Percentiles rank a stretch among this genome's conserved stretches.
Evolutionary conservation across 257 asterid genomes (phyloP).

Genomic region (Jacaranda copaia): DNA sequence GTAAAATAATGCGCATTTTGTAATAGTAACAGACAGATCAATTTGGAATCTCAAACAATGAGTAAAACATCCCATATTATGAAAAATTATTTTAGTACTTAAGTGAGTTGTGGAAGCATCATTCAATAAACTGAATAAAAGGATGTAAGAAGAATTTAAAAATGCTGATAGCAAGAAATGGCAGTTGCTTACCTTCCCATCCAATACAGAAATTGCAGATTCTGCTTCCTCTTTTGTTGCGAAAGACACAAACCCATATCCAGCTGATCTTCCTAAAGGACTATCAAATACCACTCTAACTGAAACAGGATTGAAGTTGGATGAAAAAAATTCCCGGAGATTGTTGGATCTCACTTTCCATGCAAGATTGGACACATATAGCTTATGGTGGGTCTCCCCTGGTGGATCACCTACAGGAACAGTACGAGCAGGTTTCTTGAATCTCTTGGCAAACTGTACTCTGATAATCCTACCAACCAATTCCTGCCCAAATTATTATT

Average conservation of each 20-base stretch:
- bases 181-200: conserved; percentile 66
- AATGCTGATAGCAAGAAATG: conserved; percentile 16
- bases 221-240: conserved; percentile 86
- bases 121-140: conserved; percentile 8
- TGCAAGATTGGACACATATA: conserved; percentile 82
- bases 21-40: no score
- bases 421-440: conserved; percentile 69
- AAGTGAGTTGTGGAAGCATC: conserved; percentile 22
- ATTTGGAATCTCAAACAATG: neutral
- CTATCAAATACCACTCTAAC: conserved; percentile 74
- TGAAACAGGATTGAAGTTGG: conserved; percentile 67
- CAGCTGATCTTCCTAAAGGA: conserved; percentile 81
- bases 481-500: conserved; percentile 59
- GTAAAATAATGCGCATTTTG: no score
- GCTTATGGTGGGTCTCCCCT: conserved; percentile 59
- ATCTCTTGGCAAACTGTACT: conserved; percentile 71
- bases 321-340: conserved; percentile 75
- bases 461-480: conserved; percentile 74
- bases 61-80: neutral
- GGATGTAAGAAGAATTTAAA: neutral
- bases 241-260: conserved; percentile 88
- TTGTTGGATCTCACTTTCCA: conserved; percentile 88
- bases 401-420: conserved; percentile 46
- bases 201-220: conserved; percentile 66
- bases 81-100: neutral